These are phyloP conservation scores for Termitomyces titanicus DNA, from an alignment of 768 basidiomycete species.

Conservation along the genomic window DNA sequence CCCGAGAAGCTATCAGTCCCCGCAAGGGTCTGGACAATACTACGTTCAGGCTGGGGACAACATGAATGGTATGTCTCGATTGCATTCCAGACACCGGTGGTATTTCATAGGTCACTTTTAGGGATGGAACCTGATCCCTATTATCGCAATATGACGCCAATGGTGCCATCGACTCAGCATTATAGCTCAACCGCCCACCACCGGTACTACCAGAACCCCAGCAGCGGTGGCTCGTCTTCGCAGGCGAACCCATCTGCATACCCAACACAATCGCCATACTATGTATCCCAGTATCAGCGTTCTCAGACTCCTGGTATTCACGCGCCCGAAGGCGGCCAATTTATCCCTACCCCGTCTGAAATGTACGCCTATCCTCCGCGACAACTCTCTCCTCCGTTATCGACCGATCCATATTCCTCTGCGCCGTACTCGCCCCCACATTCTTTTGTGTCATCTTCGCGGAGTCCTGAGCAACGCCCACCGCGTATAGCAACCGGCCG, in stretches of 20 bases:
- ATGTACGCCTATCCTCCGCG: slow-evolving; percentile 27
- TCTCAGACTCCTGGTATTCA: slow-evolving; percentile 16
- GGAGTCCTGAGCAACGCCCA: slow-evolving; percentile 27
- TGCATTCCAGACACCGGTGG: not conserved
- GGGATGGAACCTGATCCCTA: slow-evolving; percentile 21
- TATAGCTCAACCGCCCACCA: slow-evolving; percentile 23
- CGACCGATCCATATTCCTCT: slow-evolving; percentile 17
- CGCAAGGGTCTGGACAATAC: slow-evolving; percentile 31
- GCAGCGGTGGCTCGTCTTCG: slow-evolving; percentile 20
- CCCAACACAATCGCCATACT: slow-evolving; percentile 18
- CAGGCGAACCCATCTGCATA: slow-evolving; percentile 13
- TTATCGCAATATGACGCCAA: slow-evolving; percentile 36
- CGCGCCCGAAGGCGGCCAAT: slow-evolving; percentile 24
- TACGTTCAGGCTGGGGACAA: slow-evolving; percentile 26
- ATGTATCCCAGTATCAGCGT: slow-evolving; percentile 17
- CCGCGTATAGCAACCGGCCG: slow-evolving; percentile 38
- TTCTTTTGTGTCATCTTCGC: slow-evolving; percentile 26
- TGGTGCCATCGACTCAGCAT: slow-evolving; percentile 24
- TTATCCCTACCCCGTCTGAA: slow-evolving; percentile 50
- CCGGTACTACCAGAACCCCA: slow-evolving; percentile 20
- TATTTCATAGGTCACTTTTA: not conserved
- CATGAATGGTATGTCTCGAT: slow-evolving; percentile 11
- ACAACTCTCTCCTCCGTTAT: slow-evolving; percentile 18
- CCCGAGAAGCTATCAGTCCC: slow-evolving; percentile 26
- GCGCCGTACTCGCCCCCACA: slow-evolving; percentile 21